Base-by-base conservation (phyloP, 495 filamentous ascomycete genomes). In the Xylaria bambusicola region DNA sequence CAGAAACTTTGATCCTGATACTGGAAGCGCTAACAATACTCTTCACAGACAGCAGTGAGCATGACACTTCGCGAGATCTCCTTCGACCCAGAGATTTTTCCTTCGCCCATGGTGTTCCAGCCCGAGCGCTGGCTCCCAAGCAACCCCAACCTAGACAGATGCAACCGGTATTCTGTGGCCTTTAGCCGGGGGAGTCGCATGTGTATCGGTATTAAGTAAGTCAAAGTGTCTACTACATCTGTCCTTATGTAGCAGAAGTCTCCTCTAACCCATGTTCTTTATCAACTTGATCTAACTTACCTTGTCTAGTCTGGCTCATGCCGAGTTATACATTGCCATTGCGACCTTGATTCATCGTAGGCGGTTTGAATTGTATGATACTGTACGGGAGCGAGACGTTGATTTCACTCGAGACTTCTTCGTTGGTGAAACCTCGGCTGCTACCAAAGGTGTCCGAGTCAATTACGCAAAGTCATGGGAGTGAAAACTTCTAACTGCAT, bases 141-240 rank as follows among this genome's bases (percentile, higher is more conserved):
- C 24, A 50, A 56, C 10, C 53, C 53, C 13, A 38, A 46, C n/a
- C 18, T 49, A 1, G 52, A 57, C 6, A n/a, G n/a, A 44, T 57
- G 31, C 9, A 62, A 62, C 38, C 36, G 31, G 36, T 29, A 51
- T n/a, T 17, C 52, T 7, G 42, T 62, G 12, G 45, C 60, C 3
- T 62, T 62, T 10, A 18, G 53, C 9, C 31, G 49, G 18, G 60
- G 60, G 0, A 51, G 35, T 7, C 60, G 60, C 26, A 62, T 51
- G 29, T 62, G 60, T 53, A 13, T 58, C 9, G 60, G 60, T 18
- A 21, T 62, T 8, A 38, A 62, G 52, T 61, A 56, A 55, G 59
- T 48, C 35, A 6, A 2, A 24, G n/a, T n/a, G n/a, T 7, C 36
- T 9, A 38, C 12, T 0, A 38, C 7, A 29, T 38, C 1, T 13